Conservation (phyloP, 1,284 basidiomycete species). For the Tylopilus sp. region DNA sequence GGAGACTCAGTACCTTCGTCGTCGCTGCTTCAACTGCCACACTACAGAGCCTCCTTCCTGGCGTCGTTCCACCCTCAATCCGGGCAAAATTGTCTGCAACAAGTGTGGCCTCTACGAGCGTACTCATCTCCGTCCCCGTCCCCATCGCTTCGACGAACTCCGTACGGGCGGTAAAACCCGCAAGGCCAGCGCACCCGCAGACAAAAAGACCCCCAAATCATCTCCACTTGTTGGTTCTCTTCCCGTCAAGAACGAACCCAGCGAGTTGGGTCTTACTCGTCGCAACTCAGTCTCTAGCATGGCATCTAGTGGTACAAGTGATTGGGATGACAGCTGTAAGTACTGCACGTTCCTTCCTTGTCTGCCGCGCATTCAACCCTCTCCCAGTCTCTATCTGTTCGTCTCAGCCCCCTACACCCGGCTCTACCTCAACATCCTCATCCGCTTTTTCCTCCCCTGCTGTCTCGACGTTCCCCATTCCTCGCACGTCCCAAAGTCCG, state of each 20-base stretch:
- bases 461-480: slow-evolving; percentile 52
- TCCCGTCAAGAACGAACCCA: slow-evolving; percentile 62
- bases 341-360: neutral
- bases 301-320: slow-evolving; percentile 54
- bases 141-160: slow-evolving; percentile 78
- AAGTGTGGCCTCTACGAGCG: slow-evolving; percentile 85
- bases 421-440: slow-evolving; percentile 52
- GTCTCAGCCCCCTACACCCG: slow-evolving; percentile 30
- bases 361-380: slow-evolving; percentile 3
- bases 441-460: slow-evolving; percentile 66
- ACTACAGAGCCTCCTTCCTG: slow-evolving; percentile 83
- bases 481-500: slow-evolving; percentile 58
- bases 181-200: slow-evolving; percentile 40
- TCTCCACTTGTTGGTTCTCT: slow-evolving; percentile 23
- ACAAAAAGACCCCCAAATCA: slow-evolving; percentile 38
- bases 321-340: slow-evolving; percentile 75
- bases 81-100: slow-evolving; percentile 87
- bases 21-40: slow-evolving; percentile 83
- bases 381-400: slow-evolving; percentile 62
- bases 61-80: slow-evolving; percentile 80
- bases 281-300: slow-evolving; percentile 60
- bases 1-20: slow-evolving; percentile 80
- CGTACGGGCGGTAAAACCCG: slow-evolving; percentile 77
- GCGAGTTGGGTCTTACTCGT: slow-evolving; percentile 49
- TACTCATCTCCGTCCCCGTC: slow-evolving; percentile 74